These are phyloP conservation scores for Austropuccinia psidii DNA, from an alignment of 1,284 basidiomycete genomes.

Conservation along the genomic window DNA sequence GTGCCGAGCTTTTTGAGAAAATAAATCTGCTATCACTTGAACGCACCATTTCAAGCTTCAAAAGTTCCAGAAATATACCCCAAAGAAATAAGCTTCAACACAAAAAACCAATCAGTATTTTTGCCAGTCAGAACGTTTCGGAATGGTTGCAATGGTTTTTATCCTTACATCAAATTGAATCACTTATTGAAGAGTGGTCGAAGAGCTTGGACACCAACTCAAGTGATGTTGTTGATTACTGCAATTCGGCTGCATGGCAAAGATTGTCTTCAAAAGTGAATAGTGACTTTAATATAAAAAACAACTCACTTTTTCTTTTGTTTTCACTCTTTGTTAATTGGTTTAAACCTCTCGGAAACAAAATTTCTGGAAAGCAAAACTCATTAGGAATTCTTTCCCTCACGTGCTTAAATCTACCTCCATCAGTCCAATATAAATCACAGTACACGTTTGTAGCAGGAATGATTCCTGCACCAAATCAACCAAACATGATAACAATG, in stretches of 20 bases:
- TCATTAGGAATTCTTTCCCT: conserved; percentile 37
- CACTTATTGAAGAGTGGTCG: conserved; percentile 14
- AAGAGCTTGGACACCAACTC: no score
- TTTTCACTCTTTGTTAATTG: conserved; percentile 36
- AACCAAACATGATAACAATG: conserved; percentile 26
- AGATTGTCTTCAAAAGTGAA: no score
- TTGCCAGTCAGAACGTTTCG: neutral
- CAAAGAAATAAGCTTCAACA: neutral
- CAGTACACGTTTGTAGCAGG: conserved; percentile 32
- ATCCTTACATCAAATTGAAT: conserved; percentile 1
- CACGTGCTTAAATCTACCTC: conserved; percentile 36
- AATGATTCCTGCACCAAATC: conserved; percentile 29
- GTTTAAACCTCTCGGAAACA: conserved; percentile 36
- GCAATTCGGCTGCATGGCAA: neutral
- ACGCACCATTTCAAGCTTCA: neutral
- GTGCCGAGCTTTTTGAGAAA: neutral
- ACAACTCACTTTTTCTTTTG: neutral
- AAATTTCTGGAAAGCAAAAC: neutral
- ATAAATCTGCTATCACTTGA: neutral
- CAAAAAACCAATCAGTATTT: neutral
- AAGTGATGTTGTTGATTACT: neutral
- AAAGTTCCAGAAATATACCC: neutral
- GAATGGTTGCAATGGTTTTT: conserved; percentile 7
- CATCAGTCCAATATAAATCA: conserved; percentile 21
- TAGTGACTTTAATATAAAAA: no score